Evolutionary conservation across 441 rosid genomes (phyloP), one percentile per base, ranked within the genome.

Genomic region (Bocquillonia castaneifolia): DNA sequence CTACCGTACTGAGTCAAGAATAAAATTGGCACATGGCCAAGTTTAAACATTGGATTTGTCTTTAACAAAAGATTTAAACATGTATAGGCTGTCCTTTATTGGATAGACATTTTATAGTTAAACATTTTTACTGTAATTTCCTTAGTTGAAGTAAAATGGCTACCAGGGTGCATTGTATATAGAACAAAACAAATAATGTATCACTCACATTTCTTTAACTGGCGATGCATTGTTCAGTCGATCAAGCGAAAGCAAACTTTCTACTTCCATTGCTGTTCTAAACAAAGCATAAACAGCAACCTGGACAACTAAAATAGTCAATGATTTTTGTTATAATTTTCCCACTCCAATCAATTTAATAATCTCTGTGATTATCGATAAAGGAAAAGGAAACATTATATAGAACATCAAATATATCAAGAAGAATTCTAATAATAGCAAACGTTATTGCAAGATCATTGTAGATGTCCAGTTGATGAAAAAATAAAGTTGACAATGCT

Each of bases 201-300:
- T n/a, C 34, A 78, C 91, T 78, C 71, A 86, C 91, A 84, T 84
- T 45, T 80, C 78, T 68, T 68, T 75, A 70, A 80, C 89, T 26
- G 84, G 89, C 13, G 77, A 81, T 40, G 78, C 79, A 64, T 77
- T 78, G 72, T 76, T 77, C 54, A 70, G 76, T 70, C 88, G 88
- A 53, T 84, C 91, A 63, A 65, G 82, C 51, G 91, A 83, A 36
- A 88, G 90, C 83, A 84, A 82, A 44, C 68, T 69, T 83, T 86
- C 93, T 61, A 84, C 85, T 72, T 84, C 91, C 50, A 84, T 80
- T 52, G 79, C 84, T 22, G 82, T 86, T 73, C 71, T 81, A 77
- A 88, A 54, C 80, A 86, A 78, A 63, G 86, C 84, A 76, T 71
- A 83, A 66, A 80, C 81, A 36, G 88, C 89, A 51, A 88, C 89